Evolutionary conservation across 306 rosid genomes (phyloP).

Genomic region (Cucurbita ficifolia): DNA sequence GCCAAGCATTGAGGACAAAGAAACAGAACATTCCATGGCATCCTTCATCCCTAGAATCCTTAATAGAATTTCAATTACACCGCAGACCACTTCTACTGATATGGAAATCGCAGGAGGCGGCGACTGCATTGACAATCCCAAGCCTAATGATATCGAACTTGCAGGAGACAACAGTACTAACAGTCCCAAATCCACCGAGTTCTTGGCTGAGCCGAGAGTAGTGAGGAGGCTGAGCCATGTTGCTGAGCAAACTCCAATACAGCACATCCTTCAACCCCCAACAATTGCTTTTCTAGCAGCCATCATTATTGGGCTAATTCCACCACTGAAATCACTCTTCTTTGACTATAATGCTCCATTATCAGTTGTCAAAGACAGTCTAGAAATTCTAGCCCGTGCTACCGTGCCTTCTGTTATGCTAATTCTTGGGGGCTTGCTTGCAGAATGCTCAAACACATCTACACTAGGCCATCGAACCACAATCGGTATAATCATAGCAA

Average conservation of each 20-base stretch:
- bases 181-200: constrained; percentile 58
- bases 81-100: constrained; percentile 35
- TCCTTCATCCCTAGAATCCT: constrained; percentile 62
- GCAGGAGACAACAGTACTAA: constrained; percentile 15
- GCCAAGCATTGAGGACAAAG: constrained; percentile 92
- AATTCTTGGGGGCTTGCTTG: constrained; percentile 80
- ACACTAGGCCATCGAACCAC: constrained; percentile 60
- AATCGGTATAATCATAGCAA: constrained; percentile 51
- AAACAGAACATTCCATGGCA: constrained; percentile 67
- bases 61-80: constrained; percentile 34
- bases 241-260: constrained; percentile 76
- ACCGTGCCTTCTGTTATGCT: constrained; percentile 89
- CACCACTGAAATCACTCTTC: constrained; percentile 53
- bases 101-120: constrained; percentile 22
- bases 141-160: constrained; percentile 35
- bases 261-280: constrained; percentile 78
- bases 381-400: constrained; percentile 60
- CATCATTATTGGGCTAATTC: constrained; percentile 56
- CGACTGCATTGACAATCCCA: constrained; percentile 8
- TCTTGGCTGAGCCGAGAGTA: constrained; percentile 76
- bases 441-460: constrained; percentile 78
- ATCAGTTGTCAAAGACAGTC: constrained; percentile 52
- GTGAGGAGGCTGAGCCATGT: constrained; percentile 61
- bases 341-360: constrained; percentile 57
- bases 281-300: constrained; percentile 76